Evolutionary conservation across 257 asterid species (phyloP).

Genomic region (Coffea eugenioides): DNA sequence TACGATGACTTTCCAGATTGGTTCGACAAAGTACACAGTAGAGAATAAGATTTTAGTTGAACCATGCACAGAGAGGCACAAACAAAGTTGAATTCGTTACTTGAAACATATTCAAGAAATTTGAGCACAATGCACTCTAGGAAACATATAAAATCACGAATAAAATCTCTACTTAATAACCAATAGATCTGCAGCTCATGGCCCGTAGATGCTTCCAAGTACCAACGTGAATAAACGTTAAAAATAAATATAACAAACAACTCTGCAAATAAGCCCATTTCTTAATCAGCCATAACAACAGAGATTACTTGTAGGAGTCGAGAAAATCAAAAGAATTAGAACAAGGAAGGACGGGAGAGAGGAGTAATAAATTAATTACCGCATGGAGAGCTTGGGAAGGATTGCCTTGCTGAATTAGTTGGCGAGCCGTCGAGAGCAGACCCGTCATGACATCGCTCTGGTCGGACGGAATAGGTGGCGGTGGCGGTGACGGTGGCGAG

Average conservation of each 20-base stretch:
- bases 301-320: too few relatives aligned
- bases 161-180: not conserved
- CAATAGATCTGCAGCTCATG: not conserved
- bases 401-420: conserved; percentile 62
- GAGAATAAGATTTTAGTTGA: too few relatives aligned
- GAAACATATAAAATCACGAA: not conserved
- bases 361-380: conserved; percentile 33
- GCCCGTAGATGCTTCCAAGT: not conserved
- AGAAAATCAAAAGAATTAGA: not conserved
- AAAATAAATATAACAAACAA: too few relatives aligned
- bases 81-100: too few relatives aligned
- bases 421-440: conserved; percentile 74
- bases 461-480: conserved; percentile 29
- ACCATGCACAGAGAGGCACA: too few relatives aligned
- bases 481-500: conserved; percentile 25
- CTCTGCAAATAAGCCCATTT: not conserved
- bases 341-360: not conserved
- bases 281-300: not conserved
- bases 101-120: not conserved
- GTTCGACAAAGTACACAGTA: too few relatives aligned
- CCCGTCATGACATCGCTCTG: conserved; percentile 42
- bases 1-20: too few relatives aligned
- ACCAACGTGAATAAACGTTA: not conserved
- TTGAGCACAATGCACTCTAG: not conserved
- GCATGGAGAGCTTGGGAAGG: conserved; percentile 93